Conservation (phyloP, 2,329 filamentous ascomycete genomes). For the Endocalyx cinctus region DNA sequence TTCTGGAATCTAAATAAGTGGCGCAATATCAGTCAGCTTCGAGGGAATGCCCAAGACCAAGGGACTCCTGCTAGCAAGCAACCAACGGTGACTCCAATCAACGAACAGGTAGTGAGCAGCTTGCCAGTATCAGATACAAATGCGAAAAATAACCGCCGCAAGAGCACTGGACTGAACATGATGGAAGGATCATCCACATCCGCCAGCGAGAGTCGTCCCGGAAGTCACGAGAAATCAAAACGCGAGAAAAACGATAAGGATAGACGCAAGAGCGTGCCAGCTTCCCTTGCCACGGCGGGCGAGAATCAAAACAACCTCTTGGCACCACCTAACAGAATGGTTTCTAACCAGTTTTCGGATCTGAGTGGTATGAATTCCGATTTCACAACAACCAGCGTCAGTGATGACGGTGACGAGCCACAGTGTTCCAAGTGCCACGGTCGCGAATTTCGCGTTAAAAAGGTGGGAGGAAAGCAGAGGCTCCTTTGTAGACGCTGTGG, state of each 20-base stretch:
- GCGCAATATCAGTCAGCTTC: slow-evolving; percentile 30
- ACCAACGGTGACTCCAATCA: neutral
- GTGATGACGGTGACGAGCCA: slow-evolving; percentile 43
- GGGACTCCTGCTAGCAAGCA: neutral
- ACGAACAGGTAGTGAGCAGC: no score
- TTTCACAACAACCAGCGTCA: no score
- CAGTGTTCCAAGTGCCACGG: slow-evolving; percentile 56
- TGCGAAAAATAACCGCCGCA: neutral
- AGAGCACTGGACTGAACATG: slow-evolving; percentile 6
- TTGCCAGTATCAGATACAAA: no score
- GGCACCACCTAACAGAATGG: slow-evolving; percentile 8
- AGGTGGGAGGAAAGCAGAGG: slow-evolving; percentile 46
- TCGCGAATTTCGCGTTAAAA: slow-evolving; percentile 58
- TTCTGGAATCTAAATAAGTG: slow-evolving; percentile 58
- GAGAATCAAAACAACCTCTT: slow-evolving; percentile 9
- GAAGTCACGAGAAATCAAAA: slow-evolving; percentile 4
- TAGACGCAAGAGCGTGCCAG: slow-evolving; percentile 18
- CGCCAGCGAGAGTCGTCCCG: slow-evolving; percentile 6
- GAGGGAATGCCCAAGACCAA: neutral
- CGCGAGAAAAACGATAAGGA: slow-evolving; percentile 15
- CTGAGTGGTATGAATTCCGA: slow-evolving; percentile 57
- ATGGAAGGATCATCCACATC: slow-evolving; percentile 9
- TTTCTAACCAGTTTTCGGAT: slow-evolving; percentile 31
- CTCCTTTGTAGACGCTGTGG: slow-evolving; percentile 59
- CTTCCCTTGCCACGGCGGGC: slow-evolving; percentile 3